Percentiles rank a stretch among this genome's conserved stretches.
Evolutionary conservation across 1,284 basidiomycete species (phyloP).

Genomic region (Acaromyces ingoldii): DNA sequence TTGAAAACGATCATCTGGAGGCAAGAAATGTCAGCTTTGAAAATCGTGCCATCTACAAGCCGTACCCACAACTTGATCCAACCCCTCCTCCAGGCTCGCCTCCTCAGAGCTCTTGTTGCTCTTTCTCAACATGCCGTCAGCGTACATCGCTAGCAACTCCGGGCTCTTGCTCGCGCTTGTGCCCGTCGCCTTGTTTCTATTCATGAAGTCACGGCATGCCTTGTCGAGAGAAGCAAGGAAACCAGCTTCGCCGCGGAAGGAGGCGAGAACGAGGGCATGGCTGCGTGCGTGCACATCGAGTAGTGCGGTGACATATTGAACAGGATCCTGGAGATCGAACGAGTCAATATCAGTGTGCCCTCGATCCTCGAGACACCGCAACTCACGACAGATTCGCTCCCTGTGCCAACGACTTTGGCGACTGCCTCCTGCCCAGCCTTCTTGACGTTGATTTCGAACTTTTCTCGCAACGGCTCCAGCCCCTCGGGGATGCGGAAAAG

Average conservation of each 20-base stretch:
- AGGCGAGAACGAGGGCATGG: constrained; percentile 79
- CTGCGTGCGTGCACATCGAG: constrained; percentile 89
- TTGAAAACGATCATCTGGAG: constrained; percentile 85
- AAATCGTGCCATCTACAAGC: background rate
- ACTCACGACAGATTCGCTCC: constrained; percentile 54
- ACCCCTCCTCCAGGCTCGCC: constrained; percentile 76
- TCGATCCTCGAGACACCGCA: constrained; percentile 53
- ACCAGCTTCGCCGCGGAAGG: constrained; percentile 88
- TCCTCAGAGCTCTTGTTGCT: constrained; percentile 90
- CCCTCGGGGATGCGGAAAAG: constrained; percentile 83
- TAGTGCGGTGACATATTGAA: constrained; percentile 88
- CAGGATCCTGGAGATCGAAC: constrained; percentile 60
- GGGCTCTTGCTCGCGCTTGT: constrained; percentile 65
- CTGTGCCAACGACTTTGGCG: constrained; percentile 63
- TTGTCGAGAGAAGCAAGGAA: constrained; percentile 89
- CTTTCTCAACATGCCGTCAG: constrained; percentile 85
- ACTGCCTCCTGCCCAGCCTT: constrained; percentile 77
- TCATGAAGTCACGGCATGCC: constrained; percentile 93
- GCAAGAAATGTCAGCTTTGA: background rate
- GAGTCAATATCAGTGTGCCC: constrained; percentile 57
- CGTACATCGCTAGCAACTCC: constrained; percentile 88
- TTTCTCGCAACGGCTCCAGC: constrained; percentile 82
- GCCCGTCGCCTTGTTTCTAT: constrained; percentile 72
- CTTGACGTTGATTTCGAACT: constrained; percentile 93
- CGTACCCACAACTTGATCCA: constrained; percentile 66